Conservation (phyloP, 371 early-diverging fungal genomes). For the Circinella umbellata region DNA sequence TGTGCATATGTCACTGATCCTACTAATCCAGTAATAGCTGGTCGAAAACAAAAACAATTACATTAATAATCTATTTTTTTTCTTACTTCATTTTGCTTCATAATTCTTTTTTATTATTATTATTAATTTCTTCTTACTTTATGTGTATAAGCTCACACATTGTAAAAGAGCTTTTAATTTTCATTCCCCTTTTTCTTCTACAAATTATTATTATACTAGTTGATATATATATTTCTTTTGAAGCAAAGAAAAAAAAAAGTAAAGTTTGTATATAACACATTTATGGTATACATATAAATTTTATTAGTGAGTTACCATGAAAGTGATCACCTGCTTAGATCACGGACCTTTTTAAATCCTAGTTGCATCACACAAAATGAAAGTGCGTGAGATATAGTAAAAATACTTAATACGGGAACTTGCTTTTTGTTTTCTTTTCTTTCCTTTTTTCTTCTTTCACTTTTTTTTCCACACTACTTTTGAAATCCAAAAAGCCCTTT, state of each 20-base stretch:
- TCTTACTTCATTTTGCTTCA: not conserved
- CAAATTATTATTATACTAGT: not conserved
- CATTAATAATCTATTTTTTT: not conserved
- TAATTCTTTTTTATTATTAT: not conserved
- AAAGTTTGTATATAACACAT: slow-evolving; percentile 1
- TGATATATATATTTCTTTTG: not conserved
- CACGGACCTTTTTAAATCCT: not conserved
- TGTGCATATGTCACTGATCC: slow-evolving; percentile 24
- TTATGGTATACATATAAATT: too few species aligned
- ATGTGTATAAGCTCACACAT: not conserved
- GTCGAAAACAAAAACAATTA: not conserved
- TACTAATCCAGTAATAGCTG: slow-evolving; percentile 8
- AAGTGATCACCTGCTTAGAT: not conserved
- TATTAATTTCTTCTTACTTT: not conserved
- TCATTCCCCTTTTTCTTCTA: too few species aligned
- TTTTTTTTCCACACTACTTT: not conserved
- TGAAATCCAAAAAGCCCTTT: not conserved
- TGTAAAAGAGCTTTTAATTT: not conserved
- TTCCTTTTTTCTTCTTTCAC: not conserved
- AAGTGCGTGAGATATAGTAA: too few species aligned
- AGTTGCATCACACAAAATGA: slow-evolving; percentile 5
- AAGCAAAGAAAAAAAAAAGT: not conserved
- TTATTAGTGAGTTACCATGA: not conserved
- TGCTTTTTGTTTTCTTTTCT: slow-evolving; percentile 3
- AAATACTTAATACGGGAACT: not conserved